A percentile compares a stretch with the other conserved stretches of the same genome.
phyloP scores from a whole-genome alignment of 805 yeast genomes.

The Spathaspora sp. region DNA sequence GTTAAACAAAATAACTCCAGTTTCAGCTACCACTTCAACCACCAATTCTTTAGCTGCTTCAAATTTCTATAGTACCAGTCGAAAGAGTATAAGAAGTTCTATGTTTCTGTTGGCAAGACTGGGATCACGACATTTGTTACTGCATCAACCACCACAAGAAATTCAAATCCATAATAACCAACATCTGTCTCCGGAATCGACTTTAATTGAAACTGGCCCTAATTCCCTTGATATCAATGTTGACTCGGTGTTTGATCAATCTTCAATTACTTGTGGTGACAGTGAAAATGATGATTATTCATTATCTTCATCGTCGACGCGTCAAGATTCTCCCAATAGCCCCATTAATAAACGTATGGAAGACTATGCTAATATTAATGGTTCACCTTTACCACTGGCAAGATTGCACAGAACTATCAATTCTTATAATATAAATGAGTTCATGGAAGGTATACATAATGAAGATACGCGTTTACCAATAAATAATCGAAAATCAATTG shows the following conservation, averaged over 20 bases:
- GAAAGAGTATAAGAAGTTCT: conserved; percentile 7
- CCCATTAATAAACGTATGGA: neutral
- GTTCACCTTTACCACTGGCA: neutral
- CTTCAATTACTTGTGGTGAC: conserved; percentile 15
- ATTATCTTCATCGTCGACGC: neutral
- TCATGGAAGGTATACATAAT: conserved; percentile 10
- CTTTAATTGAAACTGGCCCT: neutral
- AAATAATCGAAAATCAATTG: conserved; percentile 17
- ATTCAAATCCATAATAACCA: neutral
- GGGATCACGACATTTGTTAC: neutral
- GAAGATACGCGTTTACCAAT: conserved; percentile 9
- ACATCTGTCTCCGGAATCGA: neutral
- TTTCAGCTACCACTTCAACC: neutral
- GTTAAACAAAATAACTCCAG: conserved; percentile 8
- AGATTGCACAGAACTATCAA: conserved; percentile 14
- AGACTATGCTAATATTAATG: neutral
- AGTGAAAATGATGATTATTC: conserved; percentile 11
- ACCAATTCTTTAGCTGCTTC: neutral
- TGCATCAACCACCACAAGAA: neutral
- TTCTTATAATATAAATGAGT: conserved; percentile 14
- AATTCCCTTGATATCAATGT: neutral
- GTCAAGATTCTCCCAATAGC: neutral
- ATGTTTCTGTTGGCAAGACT: conserved; percentile 2
- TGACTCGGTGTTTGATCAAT: conserved; percentile 10
- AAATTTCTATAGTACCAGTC: neutral